Evolutionary conservation across 2,329 filamentous ascomycete genomes (phyloP), one percentile per base, ranked within the genome.

Genomic region (Cercospora zeina): DNA sequence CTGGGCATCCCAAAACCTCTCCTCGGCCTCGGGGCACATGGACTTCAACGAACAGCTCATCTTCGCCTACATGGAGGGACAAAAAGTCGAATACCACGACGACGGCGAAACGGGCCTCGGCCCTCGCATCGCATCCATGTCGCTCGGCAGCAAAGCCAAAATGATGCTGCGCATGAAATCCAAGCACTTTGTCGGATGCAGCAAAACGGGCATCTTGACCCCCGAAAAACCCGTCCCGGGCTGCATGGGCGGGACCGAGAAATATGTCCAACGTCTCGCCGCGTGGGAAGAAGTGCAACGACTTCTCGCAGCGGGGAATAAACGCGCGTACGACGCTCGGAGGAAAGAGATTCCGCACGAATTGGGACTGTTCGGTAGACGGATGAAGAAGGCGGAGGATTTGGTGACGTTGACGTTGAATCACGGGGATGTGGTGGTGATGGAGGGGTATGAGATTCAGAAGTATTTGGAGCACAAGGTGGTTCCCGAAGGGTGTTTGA

Each of bases 401-500:
- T 59, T 75, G 9, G 74, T 85, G 13, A 77, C 73, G 1, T 71
- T 85, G 69, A 74, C 77, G 1, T 74, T 89, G 3, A 77, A 80
- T 7, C 87, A 89, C 70, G 87, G 87, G 0, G 87, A 89, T 69
- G 81, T 89, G 10, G 79, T 86, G 1, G 76, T 88, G 16, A 89
- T 89, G 86, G 81, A 86, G 66, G 86, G 86, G 0, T 75, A 75
- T 0, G 74, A 77, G 0, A 83, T 89, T 11, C 87, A 89, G 67
- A 77, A 80, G 66, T 77, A 80, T 19, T 86, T 86, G 59, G 85
- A 88, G 79, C 85, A 87, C 68, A 75, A 77, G 19, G 84, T 87
- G 0, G 78, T 77, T 0, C 80, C 83, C 4, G 63, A 73, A 9
- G 83, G 83, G 0, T 78, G 77, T 54, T 73, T 85, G 45, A 77